Conservation (phyloP, 768 basidiomycete genomes). For the Serendipita vermifera region DNA sequence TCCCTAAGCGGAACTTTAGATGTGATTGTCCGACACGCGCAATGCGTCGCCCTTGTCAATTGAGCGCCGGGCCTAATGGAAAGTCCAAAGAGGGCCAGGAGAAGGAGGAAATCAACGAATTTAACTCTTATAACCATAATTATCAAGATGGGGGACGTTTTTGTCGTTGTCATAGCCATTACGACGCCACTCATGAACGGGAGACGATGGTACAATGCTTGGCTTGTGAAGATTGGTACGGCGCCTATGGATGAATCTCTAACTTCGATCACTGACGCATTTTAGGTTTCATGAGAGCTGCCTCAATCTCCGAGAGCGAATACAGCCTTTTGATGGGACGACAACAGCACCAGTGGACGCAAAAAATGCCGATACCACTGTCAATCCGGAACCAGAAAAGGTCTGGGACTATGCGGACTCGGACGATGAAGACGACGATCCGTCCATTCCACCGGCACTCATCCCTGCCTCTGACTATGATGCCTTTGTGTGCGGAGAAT, state of each 20-base stretch:
- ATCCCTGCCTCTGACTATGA: slow-evolving; percentile 61
- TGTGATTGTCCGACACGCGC: slow-evolving; percentile 72
- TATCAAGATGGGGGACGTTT: slow-evolving; percentile 42
- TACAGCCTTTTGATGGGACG: slow-evolving; percentile 24
- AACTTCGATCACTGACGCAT: slow-evolving; percentile 9
- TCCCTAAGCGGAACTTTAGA: slow-evolving; percentile 70
- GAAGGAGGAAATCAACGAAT: slow-evolving; percentile 34
- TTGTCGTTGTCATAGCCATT: slow-evolving; percentile 60
- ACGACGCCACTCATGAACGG: slow-evolving; percentile 56
- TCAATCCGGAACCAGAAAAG: slow-evolving; percentile 8
- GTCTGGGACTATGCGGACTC: slow-evolving; percentile 15
- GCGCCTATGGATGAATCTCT: neutral
- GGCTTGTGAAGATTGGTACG: slow-evolving; percentile 54
- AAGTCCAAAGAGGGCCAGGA: slow-evolving; percentile 44
- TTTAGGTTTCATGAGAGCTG: slow-evolving; percentile 77
- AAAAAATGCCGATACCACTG: neutral
- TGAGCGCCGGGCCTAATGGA: neutral
- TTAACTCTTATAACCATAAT: slow-evolving; percentile 62
- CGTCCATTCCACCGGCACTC: slow-evolving; percentile 53
- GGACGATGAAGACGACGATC: slow-evolving; percentile 34
- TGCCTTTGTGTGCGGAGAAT: slow-evolving; percentile 55
- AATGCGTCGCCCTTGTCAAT: slow-evolving; percentile 43
- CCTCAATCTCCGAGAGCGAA: slow-evolving; percentile 56
- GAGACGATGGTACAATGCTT: slow-evolving; percentile 88
- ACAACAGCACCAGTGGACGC: slow-evolving; percentile 16